Percentiles rank a stretch among this genome's conserved stretches.
Conservation (phyloP, 257 asterid genomes). For the Paraleonurus japonicus region DNA sequence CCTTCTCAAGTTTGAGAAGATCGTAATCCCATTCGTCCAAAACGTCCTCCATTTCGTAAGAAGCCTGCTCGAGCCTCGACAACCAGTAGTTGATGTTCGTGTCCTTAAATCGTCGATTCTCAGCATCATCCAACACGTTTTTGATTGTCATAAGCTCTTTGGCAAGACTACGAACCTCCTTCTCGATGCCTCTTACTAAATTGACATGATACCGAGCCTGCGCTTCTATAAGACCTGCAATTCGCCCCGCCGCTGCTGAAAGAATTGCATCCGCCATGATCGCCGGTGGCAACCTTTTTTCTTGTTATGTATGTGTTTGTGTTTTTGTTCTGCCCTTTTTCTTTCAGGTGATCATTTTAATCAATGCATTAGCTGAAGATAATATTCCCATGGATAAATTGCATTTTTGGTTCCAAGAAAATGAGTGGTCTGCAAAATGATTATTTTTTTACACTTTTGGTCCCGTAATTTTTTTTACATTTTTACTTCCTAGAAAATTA, state of each 20-base stretch:
- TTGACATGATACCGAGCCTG: constrained; percentile 10
- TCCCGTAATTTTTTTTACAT: no score
- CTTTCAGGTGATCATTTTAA: background rate
- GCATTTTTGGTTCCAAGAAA: no score
- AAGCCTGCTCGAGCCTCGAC: background rate
- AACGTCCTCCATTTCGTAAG: background rate
- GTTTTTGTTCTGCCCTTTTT: background rate
- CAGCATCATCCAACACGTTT: background rate
- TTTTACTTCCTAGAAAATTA: no score
- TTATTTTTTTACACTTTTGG: no score
- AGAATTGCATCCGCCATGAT: constrained; percentile 13
- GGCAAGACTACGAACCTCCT: background rate
- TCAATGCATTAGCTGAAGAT: no score
- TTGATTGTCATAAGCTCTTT: background rate
- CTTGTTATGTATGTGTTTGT: background rate
- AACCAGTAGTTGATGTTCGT: background rate
- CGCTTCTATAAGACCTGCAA: background rate
- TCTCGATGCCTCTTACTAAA: constrained; percentile 12
- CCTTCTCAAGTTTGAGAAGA: background rate
- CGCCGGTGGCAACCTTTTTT: background rate
- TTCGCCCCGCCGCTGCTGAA: background rate
- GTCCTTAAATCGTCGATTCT: background rate
- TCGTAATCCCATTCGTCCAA: background rate
- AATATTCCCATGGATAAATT: no score
- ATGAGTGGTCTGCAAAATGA: no score